These are phyloP conservation scores for Artomyces pyxidatus DNA, from an alignment of 768 basidiomycete species.

Conservation along the genomic window DNA sequence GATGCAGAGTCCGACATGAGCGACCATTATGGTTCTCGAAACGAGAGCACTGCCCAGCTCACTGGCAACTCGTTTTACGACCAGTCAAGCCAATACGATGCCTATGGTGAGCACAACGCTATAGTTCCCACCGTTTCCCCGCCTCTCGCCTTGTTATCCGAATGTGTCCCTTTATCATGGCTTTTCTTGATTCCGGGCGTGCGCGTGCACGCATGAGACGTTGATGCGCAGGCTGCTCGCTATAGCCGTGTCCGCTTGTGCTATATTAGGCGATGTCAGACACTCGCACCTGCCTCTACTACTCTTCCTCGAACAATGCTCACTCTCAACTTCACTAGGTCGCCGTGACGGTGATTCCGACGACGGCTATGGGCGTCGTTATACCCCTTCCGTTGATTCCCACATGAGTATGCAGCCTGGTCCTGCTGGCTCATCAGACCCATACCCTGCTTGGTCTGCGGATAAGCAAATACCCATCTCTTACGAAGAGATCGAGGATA, in stretches of 20 bases:
- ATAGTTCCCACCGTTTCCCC: background rate
- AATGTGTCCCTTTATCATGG: no score
- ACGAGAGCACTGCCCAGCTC: slow-evolving; percentile 15
- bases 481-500: slow-evolving; percentile 97
- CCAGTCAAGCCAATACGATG: slow-evolving; percentile 14
- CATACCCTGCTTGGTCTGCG: slow-evolving; percentile 92
- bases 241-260: no score
- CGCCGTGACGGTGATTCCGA: slow-evolving; percentile 20
- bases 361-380: slow-evolving; percentile 23
- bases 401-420: slow-evolving; percentile 20
- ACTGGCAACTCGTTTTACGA: slow-evolving; percentile 6
- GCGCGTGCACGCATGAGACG: no score
- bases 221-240: no score
- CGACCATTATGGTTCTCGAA: slow-evolving; percentile 14
- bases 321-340: slow-evolving; percentile 21
- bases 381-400: slow-evolving; percentile 28
- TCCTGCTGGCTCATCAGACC: slow-evolving; percentile 35
- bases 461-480: slow-evolving; percentile 94
- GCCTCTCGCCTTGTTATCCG: background rate
- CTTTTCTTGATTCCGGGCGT: no score
- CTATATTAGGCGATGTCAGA: no score
- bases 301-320: background rate
- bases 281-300: background rate
- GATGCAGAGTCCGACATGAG: slow-evolving; percentile 17
- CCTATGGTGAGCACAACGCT: slow-evolving; percentile 12